Evolutionary conservation across 352 stramenopile genomes (phyloP), one percentile per base, ranked within the genome.

Genomic region (Pythium brassicae): DNA sequence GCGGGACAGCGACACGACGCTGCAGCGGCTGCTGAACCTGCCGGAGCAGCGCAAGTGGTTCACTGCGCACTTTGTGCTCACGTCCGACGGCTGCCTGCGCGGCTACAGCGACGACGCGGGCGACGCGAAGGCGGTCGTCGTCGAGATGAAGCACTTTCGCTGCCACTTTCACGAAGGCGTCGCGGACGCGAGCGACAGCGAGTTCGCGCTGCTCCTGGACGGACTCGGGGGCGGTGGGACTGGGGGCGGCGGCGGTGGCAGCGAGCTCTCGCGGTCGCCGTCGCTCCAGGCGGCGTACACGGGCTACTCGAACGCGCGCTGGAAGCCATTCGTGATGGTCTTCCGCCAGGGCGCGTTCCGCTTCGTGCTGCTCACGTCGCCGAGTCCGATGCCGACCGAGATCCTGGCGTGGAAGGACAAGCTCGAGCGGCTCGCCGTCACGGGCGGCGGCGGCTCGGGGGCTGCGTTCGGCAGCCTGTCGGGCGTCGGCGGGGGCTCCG

Each of bases 371-470:
- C 65, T 87, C 23, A 72, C 72, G 39, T 71, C 74, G 12, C 50
- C 59, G 11, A 86, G 71, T 35, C 63, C 65, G 1, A 52, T 79
- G 50, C 63, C 66, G 20, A 63, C 66, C 0, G 70, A 82, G 39
- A 59, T 87, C 10, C 32, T 77, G 3, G 68, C 76, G 8, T 87
- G 77, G 77, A 74, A 78, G 37, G 72, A 83, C 11, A 87, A 85
- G 44, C 60, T 85, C 11, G 72, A 85, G 53, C 70, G 62, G 17
- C 35, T 77, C 29, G 67, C 56, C 32, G 42, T 59, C 26, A 29
- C 59, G 10, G 27, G 23, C 25, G 51, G 25, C 23, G 55, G 22
- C 51, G 5, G 46, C 20, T 34, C 47, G 8, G 32, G 9, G 14
- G 32, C 32, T 37, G 32, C 32, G 32, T 37, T 37, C 32, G 32